Conservation (phyloP, 352 stramenopile species). For the Phytophthora pseudosyringae region DNA sequence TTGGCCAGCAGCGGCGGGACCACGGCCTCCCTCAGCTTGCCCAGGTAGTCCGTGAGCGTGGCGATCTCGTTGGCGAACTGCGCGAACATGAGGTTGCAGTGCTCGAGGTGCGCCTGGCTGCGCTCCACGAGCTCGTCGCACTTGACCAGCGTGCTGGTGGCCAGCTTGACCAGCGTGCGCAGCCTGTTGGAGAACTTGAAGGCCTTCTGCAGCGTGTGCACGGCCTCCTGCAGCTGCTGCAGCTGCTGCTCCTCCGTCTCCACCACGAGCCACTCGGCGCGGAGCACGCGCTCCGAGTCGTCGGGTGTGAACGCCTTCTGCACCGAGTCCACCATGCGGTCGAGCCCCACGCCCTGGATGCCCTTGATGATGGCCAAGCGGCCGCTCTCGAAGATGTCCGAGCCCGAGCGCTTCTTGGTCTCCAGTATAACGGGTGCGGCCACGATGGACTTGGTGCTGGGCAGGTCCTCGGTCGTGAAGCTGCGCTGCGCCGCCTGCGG, state of each 20-base stretch:
- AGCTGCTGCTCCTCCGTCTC: constrained; percentile 84
- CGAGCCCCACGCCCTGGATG: constrained; percentile 58
- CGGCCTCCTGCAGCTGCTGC: constrained; percentile 57
- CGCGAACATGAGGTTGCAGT: constrained; percentile 84
- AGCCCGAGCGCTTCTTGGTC: constrained; percentile 37
- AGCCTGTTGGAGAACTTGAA: constrained; percentile 85
- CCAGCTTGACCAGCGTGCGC: constrained; percentile 69
- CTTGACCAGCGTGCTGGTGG: constrained; percentile 68
- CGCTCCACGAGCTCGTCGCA: constrained; percentile 79
- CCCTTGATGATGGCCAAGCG: constrained; percentile 62
- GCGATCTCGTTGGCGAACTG: constrained; percentile 80
- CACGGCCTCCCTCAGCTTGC: constrained; percentile 73
- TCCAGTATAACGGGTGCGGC: constrained; percentile 16
- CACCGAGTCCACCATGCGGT: constrained; percentile 64
- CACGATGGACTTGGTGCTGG: constrained; percentile 61
- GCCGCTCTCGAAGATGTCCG: constrained; percentile 65
- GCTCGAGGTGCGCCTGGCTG: constrained; percentile 68
- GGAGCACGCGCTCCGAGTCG: constrained; percentile 74
- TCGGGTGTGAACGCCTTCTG: constrained; percentile 74
- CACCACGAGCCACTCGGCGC: constrained; percentile 78
- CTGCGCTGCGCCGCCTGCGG: constrained; percentile 47
- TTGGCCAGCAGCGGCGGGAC: constrained; percentile 57
- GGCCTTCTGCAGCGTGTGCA: constrained; percentile 76
- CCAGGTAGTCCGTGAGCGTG: constrained; percentile 82
- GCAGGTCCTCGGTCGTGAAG: constrained; percentile 84